Evolutionary conservation across 2,329 filamentous ascomycete genomes (phyloP), one percentile per base, ranked within the genome.

Genomic region (Chaetomiaceae sp.): DNA sequence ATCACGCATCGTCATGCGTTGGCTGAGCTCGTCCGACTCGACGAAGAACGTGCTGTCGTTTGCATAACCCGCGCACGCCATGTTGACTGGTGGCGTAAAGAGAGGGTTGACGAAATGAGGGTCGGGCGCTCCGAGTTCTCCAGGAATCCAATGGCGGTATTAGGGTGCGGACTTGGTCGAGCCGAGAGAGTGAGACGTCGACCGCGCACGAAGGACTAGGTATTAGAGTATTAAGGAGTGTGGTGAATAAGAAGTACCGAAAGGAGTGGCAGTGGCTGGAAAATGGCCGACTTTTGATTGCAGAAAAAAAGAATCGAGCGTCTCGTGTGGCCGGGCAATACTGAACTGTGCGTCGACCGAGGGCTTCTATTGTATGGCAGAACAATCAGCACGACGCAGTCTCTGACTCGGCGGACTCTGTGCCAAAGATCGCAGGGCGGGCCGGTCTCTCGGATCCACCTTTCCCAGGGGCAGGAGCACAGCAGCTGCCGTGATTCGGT

Each of bases 1-100:
- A 60, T 93, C 86, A 62, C 84, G 81, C 50, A 83, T 74, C 53
- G 82, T 83, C 56, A 87, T 77, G 53, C 81, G 79, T 34, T 67
- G 64, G 50, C 60, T 64, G 52, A 69, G 65, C 57, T 78, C 74
- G 53, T 79, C 75, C 36, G 69, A 69, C 68, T 79, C 76, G 58
- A 78, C 70, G 59, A 78, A 79, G 65, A 75, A 80, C 48, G 68
- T 70, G 57, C 67, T 68, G 62, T 74, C 55, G 71, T 68, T 60
- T 52, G 59, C 50, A 45, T 62, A 60, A 49, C 40, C 48, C 47
- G 53, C 52, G 51, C 54, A 62, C 40, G 59, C 60, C 64, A 62
- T 65, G 42, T 49, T 63, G 54, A 42, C 44, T 47, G 48, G 46
- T 39, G 37, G 48, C 12, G 6, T 32, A n/a, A n/a, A n/a, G 29